These are phyloP conservation scores for Mucuna pruriens DNA, from an alignment of 306 rosid genomes.

Conservation along the genomic window DNA sequence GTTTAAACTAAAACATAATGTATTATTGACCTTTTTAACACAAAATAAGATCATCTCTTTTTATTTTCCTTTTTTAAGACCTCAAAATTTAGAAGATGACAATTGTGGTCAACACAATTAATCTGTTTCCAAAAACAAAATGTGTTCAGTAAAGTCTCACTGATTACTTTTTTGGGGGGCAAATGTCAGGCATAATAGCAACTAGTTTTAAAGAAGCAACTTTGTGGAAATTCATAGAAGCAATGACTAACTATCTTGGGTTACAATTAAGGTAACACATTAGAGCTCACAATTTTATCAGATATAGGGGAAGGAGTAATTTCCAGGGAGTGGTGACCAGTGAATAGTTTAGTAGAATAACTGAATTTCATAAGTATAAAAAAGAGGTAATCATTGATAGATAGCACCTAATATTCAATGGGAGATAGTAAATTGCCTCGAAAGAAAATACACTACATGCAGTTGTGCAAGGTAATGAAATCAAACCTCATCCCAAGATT, in stretches of 20 bases:
- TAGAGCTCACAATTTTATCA: background rate
- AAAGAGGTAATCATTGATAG: background rate
- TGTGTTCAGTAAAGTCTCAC: background rate
- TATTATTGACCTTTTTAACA: background rate
- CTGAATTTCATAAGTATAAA: conserved; percentile 3
- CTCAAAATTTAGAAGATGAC: background rate
- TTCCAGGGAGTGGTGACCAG: background rate
- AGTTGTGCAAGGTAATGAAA: conserved; percentile 32
- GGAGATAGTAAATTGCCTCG: conserved; percentile 7
- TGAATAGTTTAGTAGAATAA: conserved; percentile 1
- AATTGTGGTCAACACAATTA: background rate
- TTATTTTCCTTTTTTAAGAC: background rate
- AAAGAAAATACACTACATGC: conserved; percentile 11
- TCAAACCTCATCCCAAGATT: conserved; percentile 91
- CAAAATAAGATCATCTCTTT: background rate
- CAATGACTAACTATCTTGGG: background rate
- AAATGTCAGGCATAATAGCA: background rate
- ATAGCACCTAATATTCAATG: conserved; percentile 18
- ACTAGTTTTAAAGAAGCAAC: background rate
- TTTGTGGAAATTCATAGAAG: background rate
- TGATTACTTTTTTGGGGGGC: background rate
- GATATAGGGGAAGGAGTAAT: background rate
- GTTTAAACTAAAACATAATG: background rate
- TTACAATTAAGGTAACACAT: background rate
- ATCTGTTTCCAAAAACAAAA: background rate